Conservation (phyloP, 2,329 filamentous ascomycete species). For the Scleromitrula shiraiana region DNA sequence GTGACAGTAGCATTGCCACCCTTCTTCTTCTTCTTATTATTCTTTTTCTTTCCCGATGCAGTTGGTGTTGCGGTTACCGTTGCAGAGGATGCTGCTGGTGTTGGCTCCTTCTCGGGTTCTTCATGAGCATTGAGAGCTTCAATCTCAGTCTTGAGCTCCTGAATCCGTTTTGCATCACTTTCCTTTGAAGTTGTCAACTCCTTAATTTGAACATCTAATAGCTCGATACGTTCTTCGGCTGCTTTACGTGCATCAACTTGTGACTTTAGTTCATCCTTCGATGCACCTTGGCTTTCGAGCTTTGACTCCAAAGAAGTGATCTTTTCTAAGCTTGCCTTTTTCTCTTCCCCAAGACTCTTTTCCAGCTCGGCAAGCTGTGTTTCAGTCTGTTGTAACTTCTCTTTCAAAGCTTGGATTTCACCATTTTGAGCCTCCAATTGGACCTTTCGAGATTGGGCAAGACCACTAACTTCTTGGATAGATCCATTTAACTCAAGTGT, state of each 20-base stretch:
- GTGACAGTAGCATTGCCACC: slow-evolving; percentile 33
- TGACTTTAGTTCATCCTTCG: slow-evolving; percentile 13
- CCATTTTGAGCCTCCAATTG: slow-evolving; percentile 21
- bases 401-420: slow-evolving; percentile 23
- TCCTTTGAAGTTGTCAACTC: slow-evolving; percentile 17
- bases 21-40: slow-evolving; percentile 66
- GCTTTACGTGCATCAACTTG: slow-evolving; percentile 16
- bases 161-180: slow-evolving; percentile 17
- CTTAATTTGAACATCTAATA: slow-evolving; percentile 20
- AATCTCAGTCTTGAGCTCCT: slow-evolving; percentile 20
- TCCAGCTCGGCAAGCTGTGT: slow-evolving; percentile 19
- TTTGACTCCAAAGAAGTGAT: slow-evolving; percentile 16
- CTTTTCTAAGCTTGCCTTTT: slow-evolving; percentile 17
- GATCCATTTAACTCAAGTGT: slow-evolving; percentile 57
- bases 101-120: too few relatives aligned
- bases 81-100: slow-evolving; percentile 2
- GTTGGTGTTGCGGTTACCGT: slow-evolving; percentile 16
- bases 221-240: slow-evolving; percentile 15
- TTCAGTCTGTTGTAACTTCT: slow-evolving; percentile 23
- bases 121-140: slow-evolving; percentile 15
- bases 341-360: slow-evolving; percentile 17
- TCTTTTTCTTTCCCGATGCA: slow-evolving; percentile 63
- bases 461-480: slow-evolving; percentile 48
- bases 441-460: slow-evolving; percentile 16
- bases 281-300: slow-evolving; percentile 15